A percentile compares a stretch with the other conserved stretches of the same genome.
Evolutionary conservation across 192 early-diverging fungal genomes (phyloP).

Genomic region (Podila epigama): DNA sequence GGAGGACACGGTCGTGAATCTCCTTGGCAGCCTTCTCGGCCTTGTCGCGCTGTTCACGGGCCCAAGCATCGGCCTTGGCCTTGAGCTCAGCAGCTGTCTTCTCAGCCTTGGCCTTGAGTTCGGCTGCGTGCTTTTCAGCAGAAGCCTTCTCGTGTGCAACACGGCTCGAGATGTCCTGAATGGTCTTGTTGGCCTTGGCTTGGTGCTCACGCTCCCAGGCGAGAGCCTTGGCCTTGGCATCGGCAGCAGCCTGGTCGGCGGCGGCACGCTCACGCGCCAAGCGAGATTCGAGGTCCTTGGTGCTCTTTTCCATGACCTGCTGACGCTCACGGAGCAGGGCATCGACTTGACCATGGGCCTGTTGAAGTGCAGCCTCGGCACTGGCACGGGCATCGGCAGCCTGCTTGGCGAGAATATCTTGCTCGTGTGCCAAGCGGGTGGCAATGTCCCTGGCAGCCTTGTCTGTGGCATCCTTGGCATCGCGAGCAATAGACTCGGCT

Average conservation of each 20-base stretch:
- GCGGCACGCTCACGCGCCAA: constrained; percentile 4
- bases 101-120: not conserved
- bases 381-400: constrained; percentile 1
- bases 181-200: not conserved
- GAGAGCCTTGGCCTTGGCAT: constrained; percentile 2
- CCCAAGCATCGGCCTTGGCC: constrained; percentile 11
- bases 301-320: constrained; percentile 4
- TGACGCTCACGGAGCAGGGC: constrained; percentile 12
- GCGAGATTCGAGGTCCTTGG: constrained; percentile 10
- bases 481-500: constrained; percentile 1
- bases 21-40: constrained; percentile 9
- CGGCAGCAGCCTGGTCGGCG: constrained; percentile 3
- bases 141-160: constrained; percentile 6
- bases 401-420: constrained; percentile 10
- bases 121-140: not conserved
- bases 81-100: constrained; percentile 3
- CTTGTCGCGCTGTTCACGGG: constrained; percentile 10
- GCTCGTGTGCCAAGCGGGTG: constrained; percentile 6
- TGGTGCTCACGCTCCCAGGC: constrained; percentile 19
- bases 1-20: constrained; percentile 6
- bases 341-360: not conserved
- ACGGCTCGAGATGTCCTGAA: constrained; percentile 1
- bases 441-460: constrained; percentile 6
- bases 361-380: constrained; percentile 12
- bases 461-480: constrained; percentile 9